Evolutionary conservation across 2,329 filamentous ascomycete genomes (phyloP), one percentile per base, ranked within the genome.

Genomic region (Sporothrix sp.): DNA sequence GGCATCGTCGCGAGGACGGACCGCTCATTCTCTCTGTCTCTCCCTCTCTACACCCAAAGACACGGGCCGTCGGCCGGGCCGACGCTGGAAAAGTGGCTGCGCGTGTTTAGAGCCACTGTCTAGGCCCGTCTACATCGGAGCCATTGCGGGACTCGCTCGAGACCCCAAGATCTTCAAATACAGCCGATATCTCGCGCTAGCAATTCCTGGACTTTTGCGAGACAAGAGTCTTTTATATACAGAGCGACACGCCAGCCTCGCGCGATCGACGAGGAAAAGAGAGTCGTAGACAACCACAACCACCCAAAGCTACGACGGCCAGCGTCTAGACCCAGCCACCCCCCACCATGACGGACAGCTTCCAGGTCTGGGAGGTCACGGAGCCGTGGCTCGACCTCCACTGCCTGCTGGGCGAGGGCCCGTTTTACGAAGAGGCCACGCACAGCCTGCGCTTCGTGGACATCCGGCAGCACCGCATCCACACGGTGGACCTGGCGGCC

Each of bases 391-490:
- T 90, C 55, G 70, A 81, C 58, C 67, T 78, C 50, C 74, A 78
- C 57, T 87, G 84, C 68, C 71, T 69, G 13, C 74, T 90, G 27
- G 84, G 82, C 56, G 86, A 91, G 66, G 86, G 78, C 0, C 85
- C 85, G 1, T 87, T 81, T 68, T 87, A 81, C 69, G 84, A 89
- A 64, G 70, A 75, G 52, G 69, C 68, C 20, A 79, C 75, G 46
- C 75, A 85, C 64, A 75, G 71, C 42, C 69, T 91, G 52, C 84
- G 86, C 56, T 89, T 88, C 64, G 79, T 90, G 55, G 90, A 96
- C 67, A 90, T 95, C 67, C 84, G 83, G 65, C 80, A 84, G 63
- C 77, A 85, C 63, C 79, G 81, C 54, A 63, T 95, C 40, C 84
- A 93, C 69, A 75, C 76, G 43, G 74, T 93, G 53, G 76, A 87